A percentile compares a stretch with the other conserved stretches of the same genome.
Conservation (phyloP, 352 stramenopile species). For the Globisporangium acanthophoron region DNA sequence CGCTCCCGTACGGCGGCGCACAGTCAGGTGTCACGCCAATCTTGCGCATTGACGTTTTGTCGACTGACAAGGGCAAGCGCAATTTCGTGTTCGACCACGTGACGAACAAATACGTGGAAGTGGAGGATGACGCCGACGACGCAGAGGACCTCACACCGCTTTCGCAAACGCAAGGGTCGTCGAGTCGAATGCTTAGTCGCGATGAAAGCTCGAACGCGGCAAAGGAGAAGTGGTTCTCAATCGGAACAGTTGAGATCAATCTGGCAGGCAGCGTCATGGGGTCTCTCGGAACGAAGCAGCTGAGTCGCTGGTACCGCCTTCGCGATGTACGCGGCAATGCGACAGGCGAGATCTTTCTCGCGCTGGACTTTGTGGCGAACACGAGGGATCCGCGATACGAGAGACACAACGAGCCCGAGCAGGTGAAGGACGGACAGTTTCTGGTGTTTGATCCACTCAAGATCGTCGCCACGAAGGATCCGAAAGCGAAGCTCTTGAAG, state of each 20-base stretch:
- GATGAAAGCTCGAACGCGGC: slow-evolving; percentile 53
- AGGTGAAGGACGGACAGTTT: slow-evolving; percentile 80
- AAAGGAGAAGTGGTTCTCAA: slow-evolving; percentile 63
- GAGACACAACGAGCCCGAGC: slow-evolving; percentile 54
- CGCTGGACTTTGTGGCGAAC: slow-evolving; percentile 72
- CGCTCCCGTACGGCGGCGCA: slow-evolving; percentile 73
- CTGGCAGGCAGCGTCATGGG: slow-evolving; percentile 84
- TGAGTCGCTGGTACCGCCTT: slow-evolving; percentile 82
- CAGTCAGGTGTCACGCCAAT: slow-evolving; percentile 86
- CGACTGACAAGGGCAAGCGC: slow-evolving; percentile 60
- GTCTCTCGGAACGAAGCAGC: slow-evolving; percentile 49
- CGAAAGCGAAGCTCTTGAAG: slow-evolving; percentile 21
- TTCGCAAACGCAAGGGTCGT: slow-evolving; percentile 14
- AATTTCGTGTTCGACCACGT: slow-evolving; percentile 86
- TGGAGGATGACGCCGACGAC: slow-evolving; percentile 62
- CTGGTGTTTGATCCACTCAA: slow-evolving; percentile 86
- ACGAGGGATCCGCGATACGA: slow-evolving; percentile 15
- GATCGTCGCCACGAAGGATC: slow-evolving; percentile 52
- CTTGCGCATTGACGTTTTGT: slow-evolving; percentile 68
- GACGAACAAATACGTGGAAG: slow-evolving; percentile 82
- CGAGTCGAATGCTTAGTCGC: slow-evolving; percentile 19
- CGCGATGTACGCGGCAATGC: slow-evolving; percentile 72
- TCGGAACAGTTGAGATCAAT: slow-evolving; percentile 82
- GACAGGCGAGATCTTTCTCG: slow-evolving; percentile 82
- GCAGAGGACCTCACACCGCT: slow-evolving; percentile 15